phyloP scores from a whole-genome alignment of 805 yeast species.

The Naumovozyma castellii region DNA sequence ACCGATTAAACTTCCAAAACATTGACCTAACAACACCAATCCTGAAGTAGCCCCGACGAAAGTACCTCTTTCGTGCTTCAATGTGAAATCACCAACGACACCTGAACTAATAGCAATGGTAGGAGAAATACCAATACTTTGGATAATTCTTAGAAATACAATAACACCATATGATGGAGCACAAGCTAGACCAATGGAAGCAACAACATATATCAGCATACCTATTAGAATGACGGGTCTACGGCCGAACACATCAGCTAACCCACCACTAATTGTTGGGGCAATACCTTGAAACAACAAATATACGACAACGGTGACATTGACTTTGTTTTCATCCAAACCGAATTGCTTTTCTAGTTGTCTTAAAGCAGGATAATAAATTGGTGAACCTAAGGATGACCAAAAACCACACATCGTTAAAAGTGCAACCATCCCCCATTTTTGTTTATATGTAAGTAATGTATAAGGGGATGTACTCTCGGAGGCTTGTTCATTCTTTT shows the following conservation, averaged over 20 bases:
- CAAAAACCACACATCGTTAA: conserved; percentile 39
- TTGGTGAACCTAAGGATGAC: conserved; percentile 68
- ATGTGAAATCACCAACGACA: conserved; percentile 61
- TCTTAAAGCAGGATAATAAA: conserved; percentile 71
- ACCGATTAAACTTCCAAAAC: conserved; percentile 62
- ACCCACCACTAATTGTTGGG: conserved; percentile 56
- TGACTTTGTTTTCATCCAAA: conserved; percentile 46
- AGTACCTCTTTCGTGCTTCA: conserved; percentile 57
- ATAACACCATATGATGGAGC: conserved; percentile 50
- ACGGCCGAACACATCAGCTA: conserved; percentile 65
- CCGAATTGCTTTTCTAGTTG: conserved; percentile 45
- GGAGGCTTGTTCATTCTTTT: background rate
- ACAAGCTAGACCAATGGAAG: conserved; percentile 59
- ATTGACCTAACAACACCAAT: conserved; percentile 59
- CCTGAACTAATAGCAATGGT: conserved; percentile 62
- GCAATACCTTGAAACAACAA: conserved; percentile 64
- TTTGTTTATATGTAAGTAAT: conserved; percentile 17
- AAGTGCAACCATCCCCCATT: conserved; percentile 27
- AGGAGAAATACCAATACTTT: conserved; percentile 68
- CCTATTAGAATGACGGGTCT: conserved; percentile 57
- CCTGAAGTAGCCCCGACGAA: conserved; percentile 60
- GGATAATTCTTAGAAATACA: conserved; percentile 54
- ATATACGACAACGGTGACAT: conserved; percentile 68
- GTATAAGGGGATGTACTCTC: conserved; percentile 16
- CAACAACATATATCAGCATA: conserved; percentile 44